A percentile compares a stretch with the other conserved stretches of the same genome.
Evolutionary conservation across 495 filamentous ascomycete genomes (phyloP).

Genomic region (Cairneyella variabilis): DNA sequence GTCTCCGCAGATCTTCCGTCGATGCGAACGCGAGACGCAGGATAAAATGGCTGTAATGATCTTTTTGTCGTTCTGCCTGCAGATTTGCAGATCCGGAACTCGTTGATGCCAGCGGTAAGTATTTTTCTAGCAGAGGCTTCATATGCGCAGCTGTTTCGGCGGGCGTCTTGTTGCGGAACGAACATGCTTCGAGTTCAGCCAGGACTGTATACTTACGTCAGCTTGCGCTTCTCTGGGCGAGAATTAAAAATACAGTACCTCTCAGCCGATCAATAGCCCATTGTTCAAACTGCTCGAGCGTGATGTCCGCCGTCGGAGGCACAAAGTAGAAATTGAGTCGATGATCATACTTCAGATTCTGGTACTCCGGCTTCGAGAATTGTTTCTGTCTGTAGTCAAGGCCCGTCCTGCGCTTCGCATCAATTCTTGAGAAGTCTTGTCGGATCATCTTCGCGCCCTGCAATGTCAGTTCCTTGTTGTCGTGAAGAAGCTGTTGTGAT

Average conservation of each 20-base stretch:
- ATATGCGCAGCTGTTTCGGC: constrained; percentile 78
- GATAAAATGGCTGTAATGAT: constrained; percentile 98
- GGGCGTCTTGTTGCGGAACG: constrained; percentile 82
- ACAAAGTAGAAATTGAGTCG: constrained; percentile 87
- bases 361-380: constrained; percentile 69
- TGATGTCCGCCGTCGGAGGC: constrained; percentile 91
- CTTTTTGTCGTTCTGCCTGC: constrained; percentile 78
- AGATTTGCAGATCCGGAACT: constrained; percentile 30
- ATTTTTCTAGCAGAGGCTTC: constrained; percentile 75
- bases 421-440: constrained; percentile 68
- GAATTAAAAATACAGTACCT: constrained; percentile 40
- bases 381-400: constrained; percentile 81
- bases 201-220: constrained; percentile 56
- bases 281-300: constrained; percentile 96
- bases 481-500: neutral
- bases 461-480: neutral
- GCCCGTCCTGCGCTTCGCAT: constrained; percentile 70
- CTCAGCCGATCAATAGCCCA: constrained; percentile 96
- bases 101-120: constrained; percentile 68
- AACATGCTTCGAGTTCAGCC: constrained; percentile 91
- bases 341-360: constrained; percentile 73
- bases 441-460: constrained; percentile 58
- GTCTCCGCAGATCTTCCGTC: constrained; percentile 86
- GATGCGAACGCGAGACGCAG: constrained; percentile 88
- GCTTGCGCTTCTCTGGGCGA: neutral